These are phyloP conservation scores for Ulota crispa DNA, from an alignment of 225 moss, liverwort and hornwort genomes.

Conservation along the genomic window DNA sequence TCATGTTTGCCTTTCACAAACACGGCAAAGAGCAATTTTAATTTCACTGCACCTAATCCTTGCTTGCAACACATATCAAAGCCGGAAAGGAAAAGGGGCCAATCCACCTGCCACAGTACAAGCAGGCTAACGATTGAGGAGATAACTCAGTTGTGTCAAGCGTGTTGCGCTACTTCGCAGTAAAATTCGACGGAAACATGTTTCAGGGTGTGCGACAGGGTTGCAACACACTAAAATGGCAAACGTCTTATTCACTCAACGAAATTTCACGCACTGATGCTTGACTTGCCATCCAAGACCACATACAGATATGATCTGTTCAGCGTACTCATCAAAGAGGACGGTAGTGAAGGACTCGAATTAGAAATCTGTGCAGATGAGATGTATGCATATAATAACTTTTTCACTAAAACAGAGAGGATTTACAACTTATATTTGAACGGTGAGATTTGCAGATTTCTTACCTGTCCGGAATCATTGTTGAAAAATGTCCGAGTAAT, in stretches of 20 bases:
- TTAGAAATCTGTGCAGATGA: not conserved
- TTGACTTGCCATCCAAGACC: constrained; percentile 1
- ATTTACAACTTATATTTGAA: not conserved
- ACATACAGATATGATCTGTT: not conserved
- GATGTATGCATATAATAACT: not conserved
- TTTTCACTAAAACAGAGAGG: not conserved
- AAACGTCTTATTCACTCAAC: not conserved
- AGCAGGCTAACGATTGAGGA: constrained; percentile 18
- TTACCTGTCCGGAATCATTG: constrained; percentile 50
- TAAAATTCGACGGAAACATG: not conserved
- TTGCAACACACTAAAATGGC: not conserved
- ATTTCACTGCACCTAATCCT: constrained; percentile 56
- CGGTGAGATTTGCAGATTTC: constrained; percentile 14
- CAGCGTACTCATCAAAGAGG: not conserved
- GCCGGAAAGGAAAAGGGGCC: constrained; percentile 58
- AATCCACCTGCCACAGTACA: constrained; percentile 56
- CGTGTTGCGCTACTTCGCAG: not conserved
- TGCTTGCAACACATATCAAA: constrained; percentile 59
- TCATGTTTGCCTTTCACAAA: constrained; percentile 56
- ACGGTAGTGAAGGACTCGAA: not conserved
- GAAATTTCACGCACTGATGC: not conserved
- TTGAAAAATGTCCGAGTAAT: constrained; percentile 62
- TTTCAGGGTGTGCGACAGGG: not conserved
- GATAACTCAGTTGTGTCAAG: not conserved
- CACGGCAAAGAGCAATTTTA: constrained; percentile 58